Percentiles rank a stretch among this genome's conserved stretches.
These are phyloP conservation scores for Alternaria viburni DNA, from an alignment of 2,329 filamentous ascomycete species.

Conservation along the genomic window DNA sequence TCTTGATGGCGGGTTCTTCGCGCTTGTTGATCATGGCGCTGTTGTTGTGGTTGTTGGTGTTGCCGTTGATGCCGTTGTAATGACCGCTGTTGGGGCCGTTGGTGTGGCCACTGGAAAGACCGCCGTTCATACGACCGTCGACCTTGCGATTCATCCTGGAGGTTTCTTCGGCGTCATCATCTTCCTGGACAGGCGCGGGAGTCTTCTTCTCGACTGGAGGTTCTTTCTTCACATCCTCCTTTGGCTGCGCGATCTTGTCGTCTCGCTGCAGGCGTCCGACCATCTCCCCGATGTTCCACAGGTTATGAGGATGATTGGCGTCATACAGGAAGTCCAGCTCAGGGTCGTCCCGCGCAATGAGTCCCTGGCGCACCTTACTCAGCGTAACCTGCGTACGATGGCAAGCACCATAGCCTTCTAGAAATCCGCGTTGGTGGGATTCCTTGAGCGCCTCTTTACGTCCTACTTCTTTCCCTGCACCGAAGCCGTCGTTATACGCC, in stretches of 20 bases:
- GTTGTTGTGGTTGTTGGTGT: background rate
- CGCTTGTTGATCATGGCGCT: background rate
- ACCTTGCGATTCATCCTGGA: too few species aligned
- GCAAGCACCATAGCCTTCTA: conserved; percentile 29
- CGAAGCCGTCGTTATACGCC: conserved; percentile 20
- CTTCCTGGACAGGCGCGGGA: too few species aligned
- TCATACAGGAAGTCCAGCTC: conserved; percentile 31
- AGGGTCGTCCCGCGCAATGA: conserved; percentile 16
- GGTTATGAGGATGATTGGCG: conserved; percentile 19
- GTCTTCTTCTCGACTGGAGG: too few species aligned
- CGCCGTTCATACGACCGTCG: too few species aligned
- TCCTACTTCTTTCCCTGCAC: conserved; percentile 5
- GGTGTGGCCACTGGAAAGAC: too few species aligned
- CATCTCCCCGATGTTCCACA: too few species aligned
- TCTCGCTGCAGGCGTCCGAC: too few species aligned
- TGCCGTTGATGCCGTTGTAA: too few species aligned
- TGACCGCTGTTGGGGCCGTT: background rate
- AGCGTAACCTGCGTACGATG: conserved; percentile 12
- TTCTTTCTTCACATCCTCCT: too few species aligned
- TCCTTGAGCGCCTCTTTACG: background rate
- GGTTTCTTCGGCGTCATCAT: too few species aligned
- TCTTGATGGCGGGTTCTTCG: background rate
- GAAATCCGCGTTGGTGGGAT: conserved; percentile 7
- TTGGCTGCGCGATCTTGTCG: too few species aligned
- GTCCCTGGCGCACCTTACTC: conserved; percentile 20